Conservation (phyloP, 164 flowering plant species). For the Liriodendron chinense region DNA sequence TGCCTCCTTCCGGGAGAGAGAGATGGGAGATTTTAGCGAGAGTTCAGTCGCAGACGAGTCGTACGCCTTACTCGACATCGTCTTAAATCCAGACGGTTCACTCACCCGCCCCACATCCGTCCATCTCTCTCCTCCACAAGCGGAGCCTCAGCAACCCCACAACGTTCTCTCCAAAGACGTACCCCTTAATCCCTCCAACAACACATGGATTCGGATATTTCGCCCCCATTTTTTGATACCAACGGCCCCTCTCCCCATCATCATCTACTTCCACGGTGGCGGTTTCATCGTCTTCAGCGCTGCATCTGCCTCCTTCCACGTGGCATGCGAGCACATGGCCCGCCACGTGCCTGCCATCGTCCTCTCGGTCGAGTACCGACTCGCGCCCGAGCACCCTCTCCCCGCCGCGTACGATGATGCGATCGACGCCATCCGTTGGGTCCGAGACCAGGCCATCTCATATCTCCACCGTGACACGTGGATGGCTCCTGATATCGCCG, state of each 20-base stretch:
- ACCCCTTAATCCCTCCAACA: conserved; percentile 18
- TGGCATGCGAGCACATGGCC: conserved; percentile 28
- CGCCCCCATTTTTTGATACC: conserved; percentile 16
- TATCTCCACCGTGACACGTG: conserved; percentile 38
- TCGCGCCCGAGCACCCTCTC: conserved; percentile 52
- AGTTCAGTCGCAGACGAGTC: background rate
- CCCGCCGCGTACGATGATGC: conserved; percentile 63
- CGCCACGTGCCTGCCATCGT: conserved; percentile 19
- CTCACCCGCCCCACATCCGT: conserved; percentile 2
- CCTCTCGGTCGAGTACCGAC: conserved; percentile 53
- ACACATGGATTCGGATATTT: conserved; percentile 38
- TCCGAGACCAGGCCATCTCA: conserved; percentile 6
- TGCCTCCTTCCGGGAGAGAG: too few species aligned
- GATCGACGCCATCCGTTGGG: conserved; percentile 38
- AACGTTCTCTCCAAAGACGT: conserved; percentile 14
- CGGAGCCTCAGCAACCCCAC: background rate
- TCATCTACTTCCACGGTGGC: conserved; percentile 51
- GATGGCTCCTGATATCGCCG: conserved; percentile 38
- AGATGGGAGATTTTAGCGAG: background rate
- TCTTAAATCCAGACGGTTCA: conserved; percentile 10
- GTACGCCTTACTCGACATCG: background rate
- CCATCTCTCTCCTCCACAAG: background rate
- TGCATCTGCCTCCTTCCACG: conserved; percentile 16
- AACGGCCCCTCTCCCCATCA: conserved; percentile 33
- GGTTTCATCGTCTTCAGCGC: conserved; percentile 39